Percentiles rank a stretch among this genome's conserved stretches.
Evolutionary conservation across 2,329 filamentous ascomycete genomes (phyloP).

Genomic region (Grosmannia serpens): DNA sequence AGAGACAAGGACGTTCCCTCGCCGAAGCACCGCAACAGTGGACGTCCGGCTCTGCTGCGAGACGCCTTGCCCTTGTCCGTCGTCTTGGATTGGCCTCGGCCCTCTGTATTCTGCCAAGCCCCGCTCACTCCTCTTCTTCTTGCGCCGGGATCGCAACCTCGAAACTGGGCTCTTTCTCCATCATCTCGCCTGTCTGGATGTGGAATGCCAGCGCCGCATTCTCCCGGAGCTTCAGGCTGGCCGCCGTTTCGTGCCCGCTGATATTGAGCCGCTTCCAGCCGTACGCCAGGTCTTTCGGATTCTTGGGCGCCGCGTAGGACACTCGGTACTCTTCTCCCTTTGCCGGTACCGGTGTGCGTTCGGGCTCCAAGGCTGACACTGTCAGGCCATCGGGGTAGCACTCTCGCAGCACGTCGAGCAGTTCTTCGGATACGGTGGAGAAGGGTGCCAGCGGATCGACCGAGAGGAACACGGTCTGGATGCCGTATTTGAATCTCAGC

Average conservation of each 20-base stretch:
- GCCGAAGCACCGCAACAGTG: neutral
- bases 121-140: constrained; percentile 24
- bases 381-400: constrained; percentile 43
- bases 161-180: constrained; percentile 27
- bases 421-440: constrained; percentile 41
- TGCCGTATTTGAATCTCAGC: constrained; percentile 61
- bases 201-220: constrained; percentile 39
- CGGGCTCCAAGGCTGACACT: constrained; percentile 19
- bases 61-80: neutral
- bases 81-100: neutral
- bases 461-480: constrained; percentile 59
- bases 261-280: constrained; percentile 39
- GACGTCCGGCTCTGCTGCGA: neutral
- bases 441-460: constrained; percentile 48
- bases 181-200: constrained; percentile 24
- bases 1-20: neutral
- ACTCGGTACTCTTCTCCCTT: constrained; percentile 25
- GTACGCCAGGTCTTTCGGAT: constrained; percentile 29
- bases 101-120: neutral
- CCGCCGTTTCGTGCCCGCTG: constrained; percentile 26
- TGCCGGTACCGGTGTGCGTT: constrained; percentile 26
- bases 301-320: constrained; percentile 34
- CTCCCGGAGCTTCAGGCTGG: constrained; percentile 32
- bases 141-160: constrained; percentile 23
- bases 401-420: constrained; percentile 46